Percentiles rank a stretch among this genome's conserved stretches.
These are phyloP conservation scores for Cubamyces sp. DNA, from an alignment of 768 basidiomycete species.

Conservation along the genomic window DNA sequence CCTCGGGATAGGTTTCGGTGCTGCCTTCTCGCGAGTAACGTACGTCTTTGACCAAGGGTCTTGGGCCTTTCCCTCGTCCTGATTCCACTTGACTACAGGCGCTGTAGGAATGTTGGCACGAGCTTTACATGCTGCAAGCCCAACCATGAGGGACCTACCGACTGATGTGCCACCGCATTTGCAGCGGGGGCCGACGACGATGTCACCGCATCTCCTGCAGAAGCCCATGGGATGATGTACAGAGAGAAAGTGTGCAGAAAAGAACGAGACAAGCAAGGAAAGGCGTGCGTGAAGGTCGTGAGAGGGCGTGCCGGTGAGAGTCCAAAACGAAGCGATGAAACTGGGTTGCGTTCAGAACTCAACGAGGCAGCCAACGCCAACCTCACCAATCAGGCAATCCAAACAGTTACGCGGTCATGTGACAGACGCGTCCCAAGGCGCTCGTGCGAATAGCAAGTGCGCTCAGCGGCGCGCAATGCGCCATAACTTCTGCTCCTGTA, in stretches of 20 bases:
- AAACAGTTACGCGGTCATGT: constrained; percentile 28
- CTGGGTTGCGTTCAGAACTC: constrained; percentile 6
- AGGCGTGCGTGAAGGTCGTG: constrained; percentile 5
- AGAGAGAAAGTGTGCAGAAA: constrained; percentile 6
- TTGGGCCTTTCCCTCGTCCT: constrained; percentile 45
- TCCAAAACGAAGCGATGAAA: neutral
- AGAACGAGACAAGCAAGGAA: constrained; percentile 14
- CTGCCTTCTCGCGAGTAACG: constrained; percentile 58
- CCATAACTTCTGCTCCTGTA: neutral
- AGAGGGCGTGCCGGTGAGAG: neutral
- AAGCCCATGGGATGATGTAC: constrained; percentile 63
- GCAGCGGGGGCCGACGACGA: constrained; percentile 71
- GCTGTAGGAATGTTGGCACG: constrained; percentile 44
- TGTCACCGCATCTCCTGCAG: constrained; percentile 85
- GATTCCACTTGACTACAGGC: constrained; percentile 71
- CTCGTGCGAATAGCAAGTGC: neutral
- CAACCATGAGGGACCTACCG: constrained; percentile 52
- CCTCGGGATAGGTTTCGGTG: constrained; percentile 36
- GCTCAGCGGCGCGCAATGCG: too few relatives aligned
- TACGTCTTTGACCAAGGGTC: constrained; percentile 87
- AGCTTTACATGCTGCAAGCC: neutral
- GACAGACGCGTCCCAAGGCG: constrained; percentile 13
- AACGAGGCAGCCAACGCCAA: constrained; percentile 16
- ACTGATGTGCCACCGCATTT: constrained; percentile 81
- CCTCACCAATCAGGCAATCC: constrained; percentile 23